phyloP scores from a whole-genome alignment of 257 asterid genomes.

The Eustoma russellianum region DNA sequence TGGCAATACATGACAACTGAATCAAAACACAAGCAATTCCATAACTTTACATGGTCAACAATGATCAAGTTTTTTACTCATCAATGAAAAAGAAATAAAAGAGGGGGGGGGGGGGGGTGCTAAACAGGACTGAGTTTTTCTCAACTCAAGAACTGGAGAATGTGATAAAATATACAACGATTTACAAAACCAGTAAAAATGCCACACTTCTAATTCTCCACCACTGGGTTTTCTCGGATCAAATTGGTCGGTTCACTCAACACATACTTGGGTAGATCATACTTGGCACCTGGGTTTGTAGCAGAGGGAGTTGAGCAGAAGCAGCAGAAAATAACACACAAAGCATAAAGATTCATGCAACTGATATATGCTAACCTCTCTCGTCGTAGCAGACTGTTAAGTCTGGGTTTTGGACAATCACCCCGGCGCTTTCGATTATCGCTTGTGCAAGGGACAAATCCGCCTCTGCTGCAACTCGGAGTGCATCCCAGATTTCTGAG shows the following conservation, averaged over 20 bases:
- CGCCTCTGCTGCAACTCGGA: slow-evolving; percentile 71
- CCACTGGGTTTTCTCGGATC: slow-evolving; percentile 30
- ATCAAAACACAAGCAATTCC: too few species aligned
- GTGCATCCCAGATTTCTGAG: slow-evolving; percentile 78
- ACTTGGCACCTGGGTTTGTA: slow-evolving; percentile 60
- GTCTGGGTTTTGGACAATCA: slow-evolving; percentile 69
- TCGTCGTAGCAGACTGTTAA: slow-evolving; percentile 78
- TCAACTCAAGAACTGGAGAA: neutral
- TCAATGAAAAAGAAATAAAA: too few species aligned
- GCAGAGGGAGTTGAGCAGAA: neutral
- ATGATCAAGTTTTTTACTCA: too few species aligned
- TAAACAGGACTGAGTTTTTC: too few species aligned
- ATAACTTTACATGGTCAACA: too few species aligned
- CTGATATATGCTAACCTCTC: slow-evolving; percentile 42
- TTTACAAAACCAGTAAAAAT: slow-evolving; percentile 8
- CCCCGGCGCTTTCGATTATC: slow-evolving; percentile 57
- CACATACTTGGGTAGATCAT: slow-evolving; percentile 67
- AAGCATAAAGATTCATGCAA: neutral
- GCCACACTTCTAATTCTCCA: neutral
- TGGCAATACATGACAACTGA: too few species aligned
- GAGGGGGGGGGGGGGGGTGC: too few species aligned
- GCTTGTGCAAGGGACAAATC: slow-evolving; percentile 50
- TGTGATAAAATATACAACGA: slow-evolving; percentile 9
- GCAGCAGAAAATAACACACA: neutral
- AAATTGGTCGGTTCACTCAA: slow-evolving; percentile 70